Conservation (phyloP, 345 rosid genomes). For the Eucalyptus sp. region DNA sequence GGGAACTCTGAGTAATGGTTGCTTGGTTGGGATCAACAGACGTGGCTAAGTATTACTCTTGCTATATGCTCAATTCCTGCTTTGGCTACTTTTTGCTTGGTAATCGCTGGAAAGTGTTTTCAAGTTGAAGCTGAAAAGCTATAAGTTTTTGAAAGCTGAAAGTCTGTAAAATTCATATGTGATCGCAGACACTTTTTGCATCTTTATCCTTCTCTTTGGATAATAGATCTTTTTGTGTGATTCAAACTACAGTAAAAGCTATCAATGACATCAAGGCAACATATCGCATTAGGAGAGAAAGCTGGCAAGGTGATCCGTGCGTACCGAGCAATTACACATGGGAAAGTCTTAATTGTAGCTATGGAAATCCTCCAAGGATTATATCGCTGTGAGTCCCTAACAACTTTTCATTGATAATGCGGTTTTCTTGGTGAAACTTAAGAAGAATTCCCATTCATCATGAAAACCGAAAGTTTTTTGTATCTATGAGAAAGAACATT, state of each 20-base stretch:
- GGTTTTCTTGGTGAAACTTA: background rate
- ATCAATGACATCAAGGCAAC: slow-evolving; percentile 1
- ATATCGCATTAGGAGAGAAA: background rate
- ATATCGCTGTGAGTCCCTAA: background rate
- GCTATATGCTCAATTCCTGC: background rate
- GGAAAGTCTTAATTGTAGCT: background rate
- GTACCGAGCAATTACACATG: background rate
- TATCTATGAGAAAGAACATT: background rate
- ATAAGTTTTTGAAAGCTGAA: no score
- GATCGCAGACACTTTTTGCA: background rate
- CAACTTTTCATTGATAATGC: fast-evolving
- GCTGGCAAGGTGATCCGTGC: slow-evolving; percentile 10
- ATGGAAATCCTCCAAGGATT: background rate
- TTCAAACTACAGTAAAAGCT: slow-evolving; percentile 10
- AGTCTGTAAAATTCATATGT: background rate
- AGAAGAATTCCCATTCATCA: no score
- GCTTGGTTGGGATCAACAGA: background rate
- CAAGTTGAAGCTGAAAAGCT: background rate
- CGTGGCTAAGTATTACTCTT: background rate
- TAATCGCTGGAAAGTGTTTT: background rate
- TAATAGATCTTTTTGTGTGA: background rate
- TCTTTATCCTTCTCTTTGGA: background rate
- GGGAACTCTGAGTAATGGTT: background rate
- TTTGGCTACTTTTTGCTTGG: background rate
- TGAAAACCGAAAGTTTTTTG: background rate